Conservation (phyloP, 2,329 filamentous ascomycete species). For the Fusarium sp. region DNA sequence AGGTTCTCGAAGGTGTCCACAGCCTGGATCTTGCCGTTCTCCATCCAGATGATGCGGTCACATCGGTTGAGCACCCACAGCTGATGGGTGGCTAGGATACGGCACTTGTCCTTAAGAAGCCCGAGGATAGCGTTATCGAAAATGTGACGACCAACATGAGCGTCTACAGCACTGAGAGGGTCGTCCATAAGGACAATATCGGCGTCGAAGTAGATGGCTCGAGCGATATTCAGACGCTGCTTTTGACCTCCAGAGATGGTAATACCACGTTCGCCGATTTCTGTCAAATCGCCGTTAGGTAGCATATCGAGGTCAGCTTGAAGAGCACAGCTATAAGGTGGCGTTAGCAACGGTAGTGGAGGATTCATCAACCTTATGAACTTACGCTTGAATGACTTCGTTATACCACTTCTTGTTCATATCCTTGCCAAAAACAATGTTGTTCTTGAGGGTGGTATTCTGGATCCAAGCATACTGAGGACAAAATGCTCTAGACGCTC, state of each 20-base stretch:
- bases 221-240: slow-evolving; percentile 92
- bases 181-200: slow-evolving; percentile 79
- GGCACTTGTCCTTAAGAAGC: slow-evolving; percentile 87
- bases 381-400: slow-evolving; percentile 80
- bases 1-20: slow-evolving; percentile 91
- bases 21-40: slow-evolving; percentile 84
- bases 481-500: slow-evolving; percentile 88
- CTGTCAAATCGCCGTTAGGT: slow-evolving; percentile 88
- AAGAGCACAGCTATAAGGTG: slow-evolving; percentile 76
- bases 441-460: slow-evolving; percentile 87
- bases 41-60: slow-evolving; percentile 94
- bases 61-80: slow-evolving; percentile 92
- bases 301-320: slow-evolving; percentile 91
- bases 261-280: slow-evolving; percentile 95
- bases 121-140: slow-evolving; percentile 96
- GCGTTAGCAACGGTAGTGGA: background rate
- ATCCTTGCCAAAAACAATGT: slow-evolving; percentile 89
- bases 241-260: slow-evolving; percentile 97
- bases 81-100: slow-evolving; percentile 94
- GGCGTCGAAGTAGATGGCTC: slow-evolving; percentile 78
- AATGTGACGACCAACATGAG: slow-evolving; percentile 79
- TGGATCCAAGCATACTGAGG: slow-evolving; percentile 99
- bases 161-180: slow-evolving; percentile 76
- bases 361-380: background rate
- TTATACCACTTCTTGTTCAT: slow-evolving; percentile 84